Percentiles rank a stretch among this genome's conserved stretches.
Conservation (phyloP, 768 basidiomycete genomes). For the Phlebiopsis gigantea region DNA sequence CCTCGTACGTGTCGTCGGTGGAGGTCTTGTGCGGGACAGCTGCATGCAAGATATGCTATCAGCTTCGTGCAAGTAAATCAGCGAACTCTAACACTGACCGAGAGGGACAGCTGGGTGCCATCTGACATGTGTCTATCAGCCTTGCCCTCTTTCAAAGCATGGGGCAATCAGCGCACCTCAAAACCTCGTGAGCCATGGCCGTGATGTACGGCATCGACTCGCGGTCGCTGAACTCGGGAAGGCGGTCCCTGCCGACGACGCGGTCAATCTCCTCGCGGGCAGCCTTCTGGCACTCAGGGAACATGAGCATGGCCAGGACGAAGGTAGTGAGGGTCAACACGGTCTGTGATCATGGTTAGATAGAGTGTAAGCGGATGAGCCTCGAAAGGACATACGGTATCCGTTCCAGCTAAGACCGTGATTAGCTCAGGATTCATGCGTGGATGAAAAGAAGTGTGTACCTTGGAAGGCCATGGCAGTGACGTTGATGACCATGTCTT, state of each 20-base stretch:
- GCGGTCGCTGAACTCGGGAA: slow-evolving; percentile 23
- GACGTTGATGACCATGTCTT: not conserved
- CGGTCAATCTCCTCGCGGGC: slow-evolving; percentile 25
- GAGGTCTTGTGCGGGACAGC: slow-evolving; percentile 17
- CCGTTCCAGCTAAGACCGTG: not conserved
- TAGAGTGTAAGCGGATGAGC: not conserved
- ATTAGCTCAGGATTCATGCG: not conserved
- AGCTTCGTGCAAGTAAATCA: too few relatives aligned
- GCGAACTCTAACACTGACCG: too few relatives aligned
- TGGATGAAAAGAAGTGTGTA: not conserved
- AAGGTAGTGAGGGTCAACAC: slow-evolving; percentile 12
- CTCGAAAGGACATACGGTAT: not conserved
- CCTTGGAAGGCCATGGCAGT: not conserved
- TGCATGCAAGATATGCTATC: too few relatives aligned
- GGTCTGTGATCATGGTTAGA: slow-evolving; percentile 18
- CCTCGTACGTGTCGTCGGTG: slow-evolving; percentile 23
- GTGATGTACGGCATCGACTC: slow-evolving; percentile 22
- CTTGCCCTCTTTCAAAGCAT: too few relatives aligned
- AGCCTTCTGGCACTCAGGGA: slow-evolving; percentile 15
- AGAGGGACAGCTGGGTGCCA: not conserved
- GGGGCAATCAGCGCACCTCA: too few relatives aligned
- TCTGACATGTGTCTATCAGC: not conserved
- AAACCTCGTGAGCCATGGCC: slow-evolving; percentile 15
- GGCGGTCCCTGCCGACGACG: slow-evolving; percentile 19
- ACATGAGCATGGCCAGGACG: not conserved